phyloP scores from a whole-genome alignment of 345 rosid genomes.

The Syzygium aqueum region DNA sequence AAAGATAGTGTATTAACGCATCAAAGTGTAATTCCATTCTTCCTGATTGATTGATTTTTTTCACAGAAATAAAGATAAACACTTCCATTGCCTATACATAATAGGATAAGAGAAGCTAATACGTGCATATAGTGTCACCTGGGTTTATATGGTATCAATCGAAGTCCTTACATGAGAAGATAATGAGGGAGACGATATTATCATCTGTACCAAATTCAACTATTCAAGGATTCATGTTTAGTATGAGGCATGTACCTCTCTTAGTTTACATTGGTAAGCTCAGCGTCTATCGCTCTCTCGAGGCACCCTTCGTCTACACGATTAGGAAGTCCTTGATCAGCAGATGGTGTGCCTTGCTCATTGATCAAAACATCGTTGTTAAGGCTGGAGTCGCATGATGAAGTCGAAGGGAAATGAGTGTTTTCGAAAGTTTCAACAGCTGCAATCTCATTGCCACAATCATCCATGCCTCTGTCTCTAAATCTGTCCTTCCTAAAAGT shows the following conservation, averaged over 20 bases:
- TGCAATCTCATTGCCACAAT: background rate
- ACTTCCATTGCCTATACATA: background rate
- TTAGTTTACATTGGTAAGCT: background rate
- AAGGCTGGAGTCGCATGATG: background rate
- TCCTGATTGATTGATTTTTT: background rate
- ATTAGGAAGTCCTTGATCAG: background rate
- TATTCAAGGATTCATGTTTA: background rate
- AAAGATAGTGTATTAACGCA: too few species aligned
- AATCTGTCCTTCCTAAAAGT: background rate
- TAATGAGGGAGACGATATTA: background rate
- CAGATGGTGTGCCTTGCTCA: background rate
- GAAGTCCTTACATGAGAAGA: background rate
- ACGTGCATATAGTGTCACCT: background rate
- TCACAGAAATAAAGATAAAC: background rate
- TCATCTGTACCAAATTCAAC: background rate
- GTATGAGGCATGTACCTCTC: background rate
- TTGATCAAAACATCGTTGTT: background rate
- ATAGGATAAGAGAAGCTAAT: background rate
- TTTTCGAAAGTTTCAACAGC: background rate
- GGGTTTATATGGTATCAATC: background rate
- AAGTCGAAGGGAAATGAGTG: background rate
- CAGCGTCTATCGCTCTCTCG: background rate
- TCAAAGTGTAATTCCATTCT: too few species aligned
- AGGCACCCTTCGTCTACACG: background rate
- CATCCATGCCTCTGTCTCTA: background rate